Percentiles rank a stretch among this genome's conserved stretches.
phyloP scores from a whole-genome alignment of 2,329 filamentous ascomycete genomes.

The Aspergillus sp. region DNA sequence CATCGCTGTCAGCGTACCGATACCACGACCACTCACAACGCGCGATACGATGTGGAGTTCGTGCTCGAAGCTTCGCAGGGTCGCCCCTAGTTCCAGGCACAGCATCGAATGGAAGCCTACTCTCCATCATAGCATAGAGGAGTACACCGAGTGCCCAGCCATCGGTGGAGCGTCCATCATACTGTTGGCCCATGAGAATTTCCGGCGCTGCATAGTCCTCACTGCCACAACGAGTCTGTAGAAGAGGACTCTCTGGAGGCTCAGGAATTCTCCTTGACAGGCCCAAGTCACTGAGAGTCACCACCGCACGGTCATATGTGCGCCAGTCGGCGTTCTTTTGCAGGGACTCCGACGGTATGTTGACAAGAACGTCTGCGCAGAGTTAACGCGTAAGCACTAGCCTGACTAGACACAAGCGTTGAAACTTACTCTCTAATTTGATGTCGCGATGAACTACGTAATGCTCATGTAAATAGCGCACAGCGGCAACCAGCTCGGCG shows the following conservation, averaged over 20 bases:
- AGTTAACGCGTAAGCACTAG: constrained; percentile 13
- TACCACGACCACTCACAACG: constrained; percentile 96
- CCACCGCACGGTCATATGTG: constrained; percentile 77
- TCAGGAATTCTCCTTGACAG: constrained; percentile 80
- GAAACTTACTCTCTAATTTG: constrained; percentile 89
- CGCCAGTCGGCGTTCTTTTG: constrained; percentile 71
- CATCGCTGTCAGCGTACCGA: constrained; percentile 79
- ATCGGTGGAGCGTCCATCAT: constrained; percentile 89
- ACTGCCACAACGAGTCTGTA: constrained; percentile 92
- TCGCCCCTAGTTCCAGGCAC: constrained; percentile 76
- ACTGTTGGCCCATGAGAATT: constrained; percentile 91
- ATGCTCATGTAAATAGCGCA: constrained; percentile 80
- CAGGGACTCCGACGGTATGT: constrained; percentile 72
- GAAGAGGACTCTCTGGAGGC: constrained; percentile 75
- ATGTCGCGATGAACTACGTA: constrained; percentile 96
- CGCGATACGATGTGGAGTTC: constrained; percentile 92
- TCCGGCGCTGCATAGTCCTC: constrained; percentile 98
- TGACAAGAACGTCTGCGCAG: constrained; percentile 81
- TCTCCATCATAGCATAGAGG: constrained; percentile 90
- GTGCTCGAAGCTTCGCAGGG: constrained; percentile 73
- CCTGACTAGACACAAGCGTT: neutral
- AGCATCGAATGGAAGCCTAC: constrained; percentile 90
- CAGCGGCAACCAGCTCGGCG: constrained; percentile 82
- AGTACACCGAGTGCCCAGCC: constrained; percentile 95
- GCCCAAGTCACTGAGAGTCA: constrained; percentile 89